A percentile compares a stretch with the other conserved stretches of the same genome.
Conservation (phyloP, 2,329 filamentous ascomycete species). For the Fusarium torreyae region DNA sequence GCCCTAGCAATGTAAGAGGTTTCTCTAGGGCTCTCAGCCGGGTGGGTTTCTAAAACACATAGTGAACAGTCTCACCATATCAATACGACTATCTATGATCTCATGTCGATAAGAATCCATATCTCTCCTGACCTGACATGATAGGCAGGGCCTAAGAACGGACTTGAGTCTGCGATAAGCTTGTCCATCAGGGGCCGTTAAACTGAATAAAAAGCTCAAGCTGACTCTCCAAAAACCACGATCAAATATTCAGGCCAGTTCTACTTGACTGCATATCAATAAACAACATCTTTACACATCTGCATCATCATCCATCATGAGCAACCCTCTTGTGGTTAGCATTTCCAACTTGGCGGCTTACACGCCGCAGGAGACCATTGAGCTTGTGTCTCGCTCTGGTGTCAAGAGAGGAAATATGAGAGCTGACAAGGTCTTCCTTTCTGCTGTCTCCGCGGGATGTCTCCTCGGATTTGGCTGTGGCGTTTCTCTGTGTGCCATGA, state of each 20-base stretch:
- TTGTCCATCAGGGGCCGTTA: background rate
- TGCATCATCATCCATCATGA: slow-evolving; percentile 19
- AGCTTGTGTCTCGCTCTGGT: slow-evolving; percentile 43
- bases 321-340: slow-evolving; percentile 35
- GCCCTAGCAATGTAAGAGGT: background rate
- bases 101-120: slow-evolving; percentile 5
- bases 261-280: background rate
- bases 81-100: background rate
- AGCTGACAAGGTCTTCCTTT: slow-evolving; percentile 44
- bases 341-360: slow-evolving; percentile 41
- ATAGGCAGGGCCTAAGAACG: background rate
- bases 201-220: background rate
- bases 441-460: slow-evolving; percentile 41
- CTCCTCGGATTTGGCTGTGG: slow-evolving; percentile 45
- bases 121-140: slow-evolving; percentile 17
- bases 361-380: slow-evolving; percentile 42
- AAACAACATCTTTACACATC: background rate
- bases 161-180: slow-evolving; percentile 9
- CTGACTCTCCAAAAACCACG: background rate
- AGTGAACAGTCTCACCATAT: background rate
- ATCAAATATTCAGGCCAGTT: background rate
- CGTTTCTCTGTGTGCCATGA: slow-evolving; percentile 40
- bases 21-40: background rate
- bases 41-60: background rate
- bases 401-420: slow-evolving; percentile 40